A percentile compares a stretch with the other conserved stretches of the same genome.
Conservation (phyloP, 2,329 filamentous ascomycete species). For the Aspergillus pseudonomiae region DNA sequence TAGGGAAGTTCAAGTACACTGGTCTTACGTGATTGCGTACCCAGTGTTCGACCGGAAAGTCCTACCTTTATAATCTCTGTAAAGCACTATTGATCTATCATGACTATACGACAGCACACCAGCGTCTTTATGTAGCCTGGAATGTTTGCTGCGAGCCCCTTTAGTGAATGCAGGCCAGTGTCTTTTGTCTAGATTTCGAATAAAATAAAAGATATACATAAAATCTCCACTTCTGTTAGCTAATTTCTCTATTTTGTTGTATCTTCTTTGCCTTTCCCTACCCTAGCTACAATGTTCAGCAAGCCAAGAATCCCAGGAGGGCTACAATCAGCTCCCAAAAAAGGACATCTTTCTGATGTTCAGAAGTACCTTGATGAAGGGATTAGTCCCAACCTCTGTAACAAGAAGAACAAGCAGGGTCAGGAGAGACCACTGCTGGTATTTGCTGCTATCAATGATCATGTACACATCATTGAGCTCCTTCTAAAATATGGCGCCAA, state of each 20-base stretch:
- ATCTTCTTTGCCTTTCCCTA: not conserved
- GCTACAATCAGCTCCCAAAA: not conserved
- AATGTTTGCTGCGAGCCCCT: not conserved
- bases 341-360: not conserved
- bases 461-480: not conserved
- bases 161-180: not conserved
- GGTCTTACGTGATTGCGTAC: not conserved
- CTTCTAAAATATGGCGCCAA: not conserved
- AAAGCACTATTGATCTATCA: not conserved
- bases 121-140: not conserved
- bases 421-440: not conserved
- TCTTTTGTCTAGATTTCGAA: not conserved
- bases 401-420: not conserved
- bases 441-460: not conserved
- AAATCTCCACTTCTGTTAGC: not conserved
- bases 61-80: not conserved
- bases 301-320: not conserved
- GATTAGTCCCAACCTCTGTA: not conserved
- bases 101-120: not conserved
- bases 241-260: not conserved
- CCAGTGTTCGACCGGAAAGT: not conserved
- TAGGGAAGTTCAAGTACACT: not conserved
- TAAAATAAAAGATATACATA: not conserved
- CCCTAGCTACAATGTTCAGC: not conserved
- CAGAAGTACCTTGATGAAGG: not conserved